These are phyloP conservation scores for Dentipellis fragilis DNA, from an alignment of 768 basidiomycete genomes.

Conservation along the genomic window DNA sequence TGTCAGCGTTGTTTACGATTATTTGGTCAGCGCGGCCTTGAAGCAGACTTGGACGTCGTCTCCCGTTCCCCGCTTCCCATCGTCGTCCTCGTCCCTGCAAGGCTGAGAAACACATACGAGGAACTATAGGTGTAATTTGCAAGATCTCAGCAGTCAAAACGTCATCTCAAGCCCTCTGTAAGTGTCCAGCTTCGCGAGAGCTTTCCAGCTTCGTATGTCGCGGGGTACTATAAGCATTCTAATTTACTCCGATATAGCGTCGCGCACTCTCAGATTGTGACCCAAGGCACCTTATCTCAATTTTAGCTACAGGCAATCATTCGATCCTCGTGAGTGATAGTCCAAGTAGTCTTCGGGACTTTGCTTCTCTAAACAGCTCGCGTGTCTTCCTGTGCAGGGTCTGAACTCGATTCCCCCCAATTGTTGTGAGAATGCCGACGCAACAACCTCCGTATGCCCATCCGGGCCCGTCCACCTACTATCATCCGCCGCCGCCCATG, in stretches of 20 bases:
- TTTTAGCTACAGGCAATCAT: not conserved
- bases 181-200: not conserved
- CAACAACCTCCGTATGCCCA: slow-evolving; percentile 11
- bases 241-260: not conserved
- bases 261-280: not conserved
- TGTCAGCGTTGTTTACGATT: too few species aligned
- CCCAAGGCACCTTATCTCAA: not conserved
- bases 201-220: not conserved
- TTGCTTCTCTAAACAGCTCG: not conserved
- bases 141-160: not conserved
- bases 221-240: not conserved
- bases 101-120: not conserved
- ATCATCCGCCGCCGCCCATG: slow-evolving; percentile 20
- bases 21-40: not conserved
- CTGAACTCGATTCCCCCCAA: not conserved
- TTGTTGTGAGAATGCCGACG: not conserved
- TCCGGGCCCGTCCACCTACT: slow-evolving; percentile 24
- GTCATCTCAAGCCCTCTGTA: not conserved
- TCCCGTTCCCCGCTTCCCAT: not conserved
- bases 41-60: not conserved
- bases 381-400: not conserved
- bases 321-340: not conserved
- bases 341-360: not conserved
- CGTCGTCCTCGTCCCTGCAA: not conserved
- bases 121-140: not conserved